These are phyloP conservation scores for Ustilago shanxiensis DNA, from an alignment of 1,284 basidiomycete species.

Conservation along the genomic window DNA sequence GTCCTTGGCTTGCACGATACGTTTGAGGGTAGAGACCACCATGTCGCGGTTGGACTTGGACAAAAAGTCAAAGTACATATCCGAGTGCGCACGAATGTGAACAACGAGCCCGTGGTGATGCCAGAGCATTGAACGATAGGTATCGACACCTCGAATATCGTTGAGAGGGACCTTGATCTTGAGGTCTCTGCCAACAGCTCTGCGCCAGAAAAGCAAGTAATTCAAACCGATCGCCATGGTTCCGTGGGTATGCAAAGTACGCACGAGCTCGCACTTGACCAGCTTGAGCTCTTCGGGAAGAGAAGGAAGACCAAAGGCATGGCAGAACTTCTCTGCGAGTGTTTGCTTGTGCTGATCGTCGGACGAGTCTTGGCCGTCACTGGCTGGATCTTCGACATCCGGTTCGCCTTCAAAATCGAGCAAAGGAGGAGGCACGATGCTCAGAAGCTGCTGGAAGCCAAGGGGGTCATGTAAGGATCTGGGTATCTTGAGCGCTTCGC, in stretches of 20 bases:
- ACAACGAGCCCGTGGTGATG: slow-evolving; percentile 58
- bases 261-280: slow-evolving; percentile 57
- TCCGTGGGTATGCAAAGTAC: slow-evolving; percentile 57
- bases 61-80: slow-evolving; percentile 59
- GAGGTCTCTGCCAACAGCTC: slow-evolving; percentile 50
- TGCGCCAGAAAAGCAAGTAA: slow-evolving; percentile 61
- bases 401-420: slow-evolving; percentile 36
- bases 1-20: slow-evolving; percentile 28
- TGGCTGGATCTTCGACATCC: slow-evolving; percentile 9
- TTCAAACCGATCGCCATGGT: slow-evolving; percentile 60
- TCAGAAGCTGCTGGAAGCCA: slow-evolving; percentile 23
- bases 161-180: slow-evolving; percentile 60
- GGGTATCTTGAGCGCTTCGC: slow-evolving; percentile 23
- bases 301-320: slow-evolving; percentile 41
- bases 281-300: slow-evolving; percentile 46
- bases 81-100: slow-evolving; percentile 57
- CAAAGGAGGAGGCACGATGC: slow-evolving; percentile 25
- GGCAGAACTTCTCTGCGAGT: slow-evolving; percentile 43
- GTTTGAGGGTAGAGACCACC: slow-evolving; percentile 30
- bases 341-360: slow-evolving; percentile 17
- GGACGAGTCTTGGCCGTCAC: slow-evolving; percentile 14
- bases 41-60: slow-evolving; percentile 47
- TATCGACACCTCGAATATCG: slow-evolving; percentile 54
- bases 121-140: slow-evolving; percentile 54
- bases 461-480: background rate